A percentile compares a stretch with the other conserved stretches of the same genome.
Conservation (phyloP, 805 yeast genomes). For the Jamesozyma hellenica region DNA sequence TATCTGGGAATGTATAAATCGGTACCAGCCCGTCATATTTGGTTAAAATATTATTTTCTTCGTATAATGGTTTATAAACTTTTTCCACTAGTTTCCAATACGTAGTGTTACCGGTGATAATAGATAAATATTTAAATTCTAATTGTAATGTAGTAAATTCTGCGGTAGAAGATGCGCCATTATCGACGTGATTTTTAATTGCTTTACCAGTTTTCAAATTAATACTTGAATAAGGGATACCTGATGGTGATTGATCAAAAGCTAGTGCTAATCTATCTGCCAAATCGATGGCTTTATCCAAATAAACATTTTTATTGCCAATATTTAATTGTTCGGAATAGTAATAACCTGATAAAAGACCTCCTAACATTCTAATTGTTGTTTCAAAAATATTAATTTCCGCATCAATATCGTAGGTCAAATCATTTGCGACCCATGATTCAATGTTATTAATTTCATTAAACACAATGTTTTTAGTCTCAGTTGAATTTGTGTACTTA, state of each 20-base stretch:
- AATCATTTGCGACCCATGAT: slow-evolving; percentile 62
- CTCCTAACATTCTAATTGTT: slow-evolving; percentile 91
- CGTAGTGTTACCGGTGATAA: slow-evolving; percentile 64
- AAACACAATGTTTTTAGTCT: slow-evolving; percentile 23
- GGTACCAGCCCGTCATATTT: slow-evolving; percentile 67
- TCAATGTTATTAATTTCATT: slow-evolving; percentile 56
- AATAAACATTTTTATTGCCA: slow-evolving; percentile 34
- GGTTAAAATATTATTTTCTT: slow-evolving; percentile 33
- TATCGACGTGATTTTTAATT: slow-evolving; percentile 47
- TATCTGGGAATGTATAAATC: slow-evolving; percentile 63
- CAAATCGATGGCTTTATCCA: slow-evolving; percentile 69
- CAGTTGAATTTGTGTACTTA: slow-evolving; percentile 23
- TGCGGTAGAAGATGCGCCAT: slow-evolving; percentile 80
- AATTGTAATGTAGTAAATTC: slow-evolving; percentile 81
- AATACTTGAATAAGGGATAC: slow-evolving; percentile 71
- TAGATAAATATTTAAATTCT: slow-evolving; percentile 74
- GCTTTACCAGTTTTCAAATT: slow-evolving; percentile 61
- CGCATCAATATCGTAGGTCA: slow-evolving; percentile 62
- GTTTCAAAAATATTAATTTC: slow-evolving; percentile 83
- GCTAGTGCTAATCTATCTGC: slow-evolving; percentile 68
- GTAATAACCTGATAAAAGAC: slow-evolving; percentile 74
- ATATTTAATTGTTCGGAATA: slow-evolving; percentile 38
- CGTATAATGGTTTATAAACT: slow-evolving; percentile 60
- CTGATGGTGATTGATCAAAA: slow-evolving; percentile 47
- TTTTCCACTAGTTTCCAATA: slow-evolving; percentile 76